Conservation (phyloP, 495 filamentous ascomycete genomes). For the Xeromyces bisporus region DNA sequence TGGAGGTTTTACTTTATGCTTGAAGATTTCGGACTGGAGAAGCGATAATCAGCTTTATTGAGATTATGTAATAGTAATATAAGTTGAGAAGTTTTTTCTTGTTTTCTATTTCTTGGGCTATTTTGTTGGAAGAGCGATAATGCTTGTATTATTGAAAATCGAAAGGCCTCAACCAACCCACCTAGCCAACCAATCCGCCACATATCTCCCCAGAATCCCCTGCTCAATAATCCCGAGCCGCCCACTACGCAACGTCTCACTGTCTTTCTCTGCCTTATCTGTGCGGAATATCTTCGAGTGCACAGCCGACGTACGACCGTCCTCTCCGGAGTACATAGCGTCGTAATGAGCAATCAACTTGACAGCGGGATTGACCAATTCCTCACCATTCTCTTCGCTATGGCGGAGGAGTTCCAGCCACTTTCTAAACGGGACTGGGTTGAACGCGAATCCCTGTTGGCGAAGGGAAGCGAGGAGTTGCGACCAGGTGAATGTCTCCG, state of each 20-base stretch:
- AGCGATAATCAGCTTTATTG: too few species aligned
- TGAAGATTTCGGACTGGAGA: too few species aligned
- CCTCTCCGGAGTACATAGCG: conserved; percentile 10
- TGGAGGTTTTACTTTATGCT: too few species aligned
- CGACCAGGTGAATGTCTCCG: conserved; percentile 33
- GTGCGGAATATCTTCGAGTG: too few species aligned
- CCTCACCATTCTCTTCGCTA: conserved; percentile 28
- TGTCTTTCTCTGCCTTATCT: conserved; percentile 21
- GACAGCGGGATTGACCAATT: conserved; percentile 36
- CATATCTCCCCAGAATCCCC: conserved; percentile 21
- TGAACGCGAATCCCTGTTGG: conserved; percentile 27
- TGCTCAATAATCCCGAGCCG: conserved; percentile 18
- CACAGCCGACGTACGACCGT: conserved; percentile 3
- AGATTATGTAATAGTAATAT: too few species aligned
- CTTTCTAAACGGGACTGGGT: conserved; percentile 22
- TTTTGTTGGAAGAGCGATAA: too few species aligned
- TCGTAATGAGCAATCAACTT: conserved; percentile 42
- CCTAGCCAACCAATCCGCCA: conserved; percentile 17
- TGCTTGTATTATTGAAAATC: too few species aligned
- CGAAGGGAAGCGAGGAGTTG: conserved; percentile 30
- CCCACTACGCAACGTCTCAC: conserved; percentile 19
- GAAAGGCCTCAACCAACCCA: conserved; percentile 9
- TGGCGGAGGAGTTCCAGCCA: conserved; percentile 33
- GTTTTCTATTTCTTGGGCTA: too few species aligned
- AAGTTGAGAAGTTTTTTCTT: too few species aligned